Percentiles rank a stretch among this genome's conserved stretches.
These are phyloP conservation scores for Calonectria pseudoreteaudii DNA, from an alignment of 2,329 filamentous ascomycete genomes.

Conservation along the genomic window DNA sequence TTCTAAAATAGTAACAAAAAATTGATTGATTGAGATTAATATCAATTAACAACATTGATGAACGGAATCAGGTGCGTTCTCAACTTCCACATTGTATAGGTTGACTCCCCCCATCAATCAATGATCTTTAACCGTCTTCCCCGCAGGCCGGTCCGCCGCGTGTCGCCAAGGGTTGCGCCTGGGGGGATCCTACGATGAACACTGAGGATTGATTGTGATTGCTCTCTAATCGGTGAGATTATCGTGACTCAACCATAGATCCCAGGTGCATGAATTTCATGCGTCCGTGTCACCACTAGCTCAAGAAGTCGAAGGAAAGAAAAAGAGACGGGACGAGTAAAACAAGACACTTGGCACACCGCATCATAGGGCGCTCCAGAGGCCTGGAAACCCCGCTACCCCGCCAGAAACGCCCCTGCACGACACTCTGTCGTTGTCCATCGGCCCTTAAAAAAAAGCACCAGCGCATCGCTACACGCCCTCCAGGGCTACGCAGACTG, in stretches of 20 bases:
- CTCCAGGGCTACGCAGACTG: not conserved
- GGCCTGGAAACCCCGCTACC: not conserved
- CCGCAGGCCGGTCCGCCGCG: slow-evolving; percentile 4
- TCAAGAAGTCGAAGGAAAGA: not conserved
- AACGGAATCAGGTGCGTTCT: not conserved
- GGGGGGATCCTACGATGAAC: not conserved
- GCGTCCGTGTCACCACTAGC: not conserved
- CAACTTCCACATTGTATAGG: not conserved
- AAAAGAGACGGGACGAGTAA: not conserved
- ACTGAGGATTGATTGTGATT: not conserved
- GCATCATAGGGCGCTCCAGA: not conserved
- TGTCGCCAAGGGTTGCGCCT: not conserved
- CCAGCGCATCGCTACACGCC: not conserved
- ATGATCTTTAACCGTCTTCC: not conserved
- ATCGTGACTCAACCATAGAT: not conserved
- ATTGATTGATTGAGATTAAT: not conserved
- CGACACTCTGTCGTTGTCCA: not conserved
- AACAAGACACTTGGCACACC: not conserved
- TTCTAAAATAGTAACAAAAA: not conserved
- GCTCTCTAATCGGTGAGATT: not conserved
- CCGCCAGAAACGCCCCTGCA: not conserved
- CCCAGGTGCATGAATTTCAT: slow-evolving; percentile 2
- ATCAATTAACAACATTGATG: not conserved
- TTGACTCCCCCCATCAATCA: not conserved
- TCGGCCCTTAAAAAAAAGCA: not conserved